These are phyloP conservation scores for Kernera saxatilis DNA, from an alignment of 345 rosid genomes.

Conservation along the genomic window DNA sequence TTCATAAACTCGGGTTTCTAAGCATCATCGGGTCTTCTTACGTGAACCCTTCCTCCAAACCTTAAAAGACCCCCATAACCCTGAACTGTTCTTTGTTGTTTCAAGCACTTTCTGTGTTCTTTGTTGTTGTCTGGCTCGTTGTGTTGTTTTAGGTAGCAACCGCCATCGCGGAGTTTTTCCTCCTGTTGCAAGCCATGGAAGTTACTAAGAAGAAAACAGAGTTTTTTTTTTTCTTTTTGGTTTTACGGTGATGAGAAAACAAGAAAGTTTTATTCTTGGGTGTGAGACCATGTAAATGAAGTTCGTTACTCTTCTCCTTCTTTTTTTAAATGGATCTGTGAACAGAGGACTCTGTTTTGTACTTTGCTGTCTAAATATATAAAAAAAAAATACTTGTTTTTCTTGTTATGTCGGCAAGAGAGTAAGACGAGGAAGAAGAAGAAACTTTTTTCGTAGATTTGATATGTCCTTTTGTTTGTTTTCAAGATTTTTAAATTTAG, in stretches of 20 bases:
- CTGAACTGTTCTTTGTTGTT: conserved; percentile 3
- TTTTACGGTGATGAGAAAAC: conserved; percentile 2
- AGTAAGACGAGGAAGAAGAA: neutral
- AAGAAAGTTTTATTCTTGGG: neutral
- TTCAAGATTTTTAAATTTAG: neutral
- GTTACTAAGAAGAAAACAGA: conserved; percentile 7
- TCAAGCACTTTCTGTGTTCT: neutral
- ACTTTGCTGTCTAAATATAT: neutral
- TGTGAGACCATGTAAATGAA: conserved; percentile 24
- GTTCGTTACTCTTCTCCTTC: neutral
- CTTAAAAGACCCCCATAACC: neutral
- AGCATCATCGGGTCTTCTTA: neutral
- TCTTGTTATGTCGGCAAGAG: conserved; percentile 23
- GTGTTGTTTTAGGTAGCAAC: conserved; percentile 28
- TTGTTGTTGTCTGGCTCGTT: conserved; percentile 8
- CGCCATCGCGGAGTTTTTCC: conserved; percentile 9
- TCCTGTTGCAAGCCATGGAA: conserved; percentile 26
- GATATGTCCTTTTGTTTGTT: neutral
- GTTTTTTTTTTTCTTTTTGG: neutral
- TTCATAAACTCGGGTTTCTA: conserved; percentile 34
- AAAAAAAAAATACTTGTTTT: neutral
- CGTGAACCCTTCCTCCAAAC: neutral
- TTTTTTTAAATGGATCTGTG: neutral
- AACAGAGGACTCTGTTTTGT: conserved; percentile 20
- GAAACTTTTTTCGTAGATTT: neutral